These are phyloP conservation scores for Camelina laxa DNA, from an alignment of 345 rosid genomes.

Conservation along the genomic window DNA sequence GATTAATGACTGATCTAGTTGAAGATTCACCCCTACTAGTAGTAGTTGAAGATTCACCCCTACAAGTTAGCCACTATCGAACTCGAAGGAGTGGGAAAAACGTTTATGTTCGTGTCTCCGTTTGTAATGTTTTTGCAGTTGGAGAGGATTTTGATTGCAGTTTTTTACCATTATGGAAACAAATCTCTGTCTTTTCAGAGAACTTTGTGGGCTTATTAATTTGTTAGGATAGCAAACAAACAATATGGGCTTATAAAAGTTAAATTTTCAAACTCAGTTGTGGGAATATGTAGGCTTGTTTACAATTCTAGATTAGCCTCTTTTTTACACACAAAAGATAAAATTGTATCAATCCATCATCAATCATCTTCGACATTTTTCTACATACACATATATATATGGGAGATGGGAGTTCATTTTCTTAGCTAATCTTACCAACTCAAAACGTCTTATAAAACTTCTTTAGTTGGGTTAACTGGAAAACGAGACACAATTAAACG, in stretches of 20 bases:
- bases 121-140: neutral
- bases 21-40: neutral
- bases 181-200: neutral
- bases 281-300: neutral
- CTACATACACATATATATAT: neutral
- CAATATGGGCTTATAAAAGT: neutral
- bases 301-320: neutral
- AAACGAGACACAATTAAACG: neutral
- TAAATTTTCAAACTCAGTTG: neutral
- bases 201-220: neutral
- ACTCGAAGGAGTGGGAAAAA: neutral
- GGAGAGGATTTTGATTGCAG: neutral
- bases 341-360: neutral
- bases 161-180: too few relatives aligned
- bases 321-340: neutral
- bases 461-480: neutral
- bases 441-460: neutral
- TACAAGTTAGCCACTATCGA: neutral
- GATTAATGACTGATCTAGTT: neutral
- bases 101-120: neutral
- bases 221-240: neutral
- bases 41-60: neutral
- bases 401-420: neutral
- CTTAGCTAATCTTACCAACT: neutral
- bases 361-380: neutral